These are phyloP conservation scores for Salix caprea DNA, from an alignment of 345 rosid species.

Conservation along the genomic window DNA sequence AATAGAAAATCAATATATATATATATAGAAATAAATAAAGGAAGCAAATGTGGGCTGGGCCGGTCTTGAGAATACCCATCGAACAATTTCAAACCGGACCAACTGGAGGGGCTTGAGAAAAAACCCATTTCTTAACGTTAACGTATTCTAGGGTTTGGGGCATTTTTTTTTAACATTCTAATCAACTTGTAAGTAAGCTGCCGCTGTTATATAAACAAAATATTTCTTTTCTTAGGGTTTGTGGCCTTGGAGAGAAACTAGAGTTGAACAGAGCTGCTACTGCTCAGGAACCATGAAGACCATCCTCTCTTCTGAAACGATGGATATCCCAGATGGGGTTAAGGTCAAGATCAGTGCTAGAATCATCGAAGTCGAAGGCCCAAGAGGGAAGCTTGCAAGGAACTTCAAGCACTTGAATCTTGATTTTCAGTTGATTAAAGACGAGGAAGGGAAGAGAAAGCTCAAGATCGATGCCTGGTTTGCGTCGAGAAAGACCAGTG, in stretches of 20 bases:
- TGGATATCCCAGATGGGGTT: constrained; percentile 63
- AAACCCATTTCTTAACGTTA: too few species aligned
- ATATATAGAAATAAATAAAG: too few species aligned
- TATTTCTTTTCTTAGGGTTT: neutral
- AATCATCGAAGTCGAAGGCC: constrained; percentile 54
- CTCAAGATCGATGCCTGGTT: constrained; percentile 36
- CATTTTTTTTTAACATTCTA: neutral
- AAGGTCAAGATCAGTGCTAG: constrained; percentile 49
- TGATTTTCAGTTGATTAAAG: constrained; percentile 43
- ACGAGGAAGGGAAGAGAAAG: constrained; percentile 20
- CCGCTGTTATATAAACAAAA: neutral
- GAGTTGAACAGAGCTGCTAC: neutral
- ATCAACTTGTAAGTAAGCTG: too few species aligned
- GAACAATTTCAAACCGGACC: too few species aligned
- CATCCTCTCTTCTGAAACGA: constrained; percentile 41
- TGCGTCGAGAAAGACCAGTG: constrained; percentile 27
- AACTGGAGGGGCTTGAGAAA: too few species aligned
- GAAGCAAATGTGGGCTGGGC: too few species aligned
- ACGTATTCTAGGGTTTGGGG: neutral
- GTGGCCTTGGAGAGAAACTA: neutral
- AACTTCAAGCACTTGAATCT: constrained; percentile 66
- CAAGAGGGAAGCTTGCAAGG: constrained; percentile 51
- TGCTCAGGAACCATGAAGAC: constrained; percentile 4
- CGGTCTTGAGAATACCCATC: too few species aligned
- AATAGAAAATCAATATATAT: too few species aligned